Evolutionary conservation across 2,329 filamentous ascomycete species (phyloP).

Genomic region (Bipolaris cookei): DNA sequence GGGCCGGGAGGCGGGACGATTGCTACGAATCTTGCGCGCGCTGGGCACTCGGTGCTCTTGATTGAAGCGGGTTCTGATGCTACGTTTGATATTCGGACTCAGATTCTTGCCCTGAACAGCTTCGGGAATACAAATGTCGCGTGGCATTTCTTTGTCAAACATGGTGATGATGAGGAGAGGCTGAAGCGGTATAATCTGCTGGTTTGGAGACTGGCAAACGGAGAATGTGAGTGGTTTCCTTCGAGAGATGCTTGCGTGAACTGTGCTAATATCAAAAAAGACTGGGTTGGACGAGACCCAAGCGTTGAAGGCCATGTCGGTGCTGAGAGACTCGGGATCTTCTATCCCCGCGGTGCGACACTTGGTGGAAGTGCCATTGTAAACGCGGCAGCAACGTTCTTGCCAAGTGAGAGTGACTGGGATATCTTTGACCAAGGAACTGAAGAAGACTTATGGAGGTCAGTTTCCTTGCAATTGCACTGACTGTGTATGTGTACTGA

Average conservation of each 20-base stretch:
- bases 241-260: neutral
- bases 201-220: constrained; percentile 24
- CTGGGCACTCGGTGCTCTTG: constrained; percentile 62
- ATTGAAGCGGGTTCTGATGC: constrained; percentile 63
- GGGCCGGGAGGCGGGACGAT: constrained; percentile 27
- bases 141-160: constrained; percentile 66
- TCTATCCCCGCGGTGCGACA: constrained; percentile 28
- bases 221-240: constrained; percentile 11
- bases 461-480: neutral
- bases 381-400: constrained; percentile 25
- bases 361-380: constrained; percentile 26
- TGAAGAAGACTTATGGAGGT: constrained; percentile 26
- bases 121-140: constrained; percentile 45
- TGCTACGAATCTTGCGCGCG: constrained; percentile 60
- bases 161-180: constrained; percentile 60
- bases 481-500: constrained; percentile 1
- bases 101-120: constrained; percentile 57
- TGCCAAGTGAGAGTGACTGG: constrained; percentile 31
- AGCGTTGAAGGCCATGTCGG: constrained; percentile 35
- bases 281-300: constrained; percentile 26
- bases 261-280: neutral
- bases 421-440: constrained; percentile 25
- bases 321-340: constrained; percentile 41
- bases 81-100: constrained; percentile 54
- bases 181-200: constrained; percentile 55